Evolutionary conservation across 2,329 filamentous ascomycete genomes (phyloP).

Genomic region (Knufia fluminis): DNA sequence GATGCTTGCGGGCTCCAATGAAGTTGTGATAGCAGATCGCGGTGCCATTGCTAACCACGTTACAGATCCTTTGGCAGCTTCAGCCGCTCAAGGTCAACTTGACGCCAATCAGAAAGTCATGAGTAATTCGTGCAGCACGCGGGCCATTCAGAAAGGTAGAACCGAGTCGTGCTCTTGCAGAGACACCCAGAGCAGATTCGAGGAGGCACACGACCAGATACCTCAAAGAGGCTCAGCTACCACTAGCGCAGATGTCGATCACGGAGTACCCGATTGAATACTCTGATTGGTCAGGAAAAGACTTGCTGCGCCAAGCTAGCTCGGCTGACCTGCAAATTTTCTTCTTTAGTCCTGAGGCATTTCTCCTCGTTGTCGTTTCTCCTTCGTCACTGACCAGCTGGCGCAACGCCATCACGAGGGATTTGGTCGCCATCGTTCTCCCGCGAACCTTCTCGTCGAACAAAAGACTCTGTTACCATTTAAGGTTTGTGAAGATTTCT

Average conservation of each 20-base stretch:
- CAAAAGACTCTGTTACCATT: not conserved
- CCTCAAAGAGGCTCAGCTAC: not conserved
- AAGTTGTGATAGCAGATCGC: too few species aligned
- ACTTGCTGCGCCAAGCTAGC: not conserved
- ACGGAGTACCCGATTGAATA: too few species aligned
- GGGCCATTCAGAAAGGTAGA: too few species aligned
- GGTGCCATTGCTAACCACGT: not conserved
- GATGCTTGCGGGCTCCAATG: too few species aligned
- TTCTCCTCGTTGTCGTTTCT: not conserved
- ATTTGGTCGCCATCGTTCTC: not conserved
- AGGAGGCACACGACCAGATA: not conserved
- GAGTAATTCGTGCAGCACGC: too few species aligned
- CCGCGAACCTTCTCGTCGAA: not conserved
- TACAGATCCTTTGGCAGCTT: conserved; percentile 12
- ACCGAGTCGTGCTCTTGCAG: too few species aligned
- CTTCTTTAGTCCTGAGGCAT: not conserved
- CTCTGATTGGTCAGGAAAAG: not conserved
- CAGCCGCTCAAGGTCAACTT: conserved; percentile 13
- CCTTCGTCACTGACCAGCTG: not conserved
- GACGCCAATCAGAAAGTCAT: conserved; percentile 9
- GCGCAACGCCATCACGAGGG: too few species aligned
- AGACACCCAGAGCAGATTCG: too few species aligned
- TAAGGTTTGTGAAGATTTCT: not conserved
- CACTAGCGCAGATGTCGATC: not conserved
- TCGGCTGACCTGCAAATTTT: not conserved